Evolutionary conservation across 768 basidiomycete genomes (phyloP), one percentile per base, ranked within the genome.

Genomic region (Cyclocybe cylindracea): DNA sequence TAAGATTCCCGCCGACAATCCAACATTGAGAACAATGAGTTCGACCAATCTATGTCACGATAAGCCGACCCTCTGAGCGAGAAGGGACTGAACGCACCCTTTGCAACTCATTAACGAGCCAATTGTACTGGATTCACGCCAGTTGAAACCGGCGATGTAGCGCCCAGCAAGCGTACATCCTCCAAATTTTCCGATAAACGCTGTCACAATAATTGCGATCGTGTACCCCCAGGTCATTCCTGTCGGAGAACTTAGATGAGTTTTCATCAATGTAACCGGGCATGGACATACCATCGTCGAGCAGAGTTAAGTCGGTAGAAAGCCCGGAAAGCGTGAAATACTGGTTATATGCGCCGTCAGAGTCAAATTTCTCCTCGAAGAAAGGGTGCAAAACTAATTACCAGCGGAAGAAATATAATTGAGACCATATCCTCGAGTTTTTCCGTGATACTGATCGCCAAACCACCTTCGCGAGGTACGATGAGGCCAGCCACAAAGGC

Each of bases 391-490:
- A 14, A 36, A n/a, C 46, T 8, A 67, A 77, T 54, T 62, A 91
- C 90, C 45, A 96, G 73, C 3, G 94, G 94, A 10, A 97, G 71
- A 70, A 97, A 95, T 39, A 95, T 85, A 53, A 95, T 87, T 0
- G 90, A 72, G 2, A 95, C 90, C 80, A 96, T 85, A 70, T 98
- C 96, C 70, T 99, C 97, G n/a, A 98, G 73, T 63, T 96, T 98
- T 61, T 96, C 92, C 0, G 91, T 94, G n/a, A 98, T 72, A 0
- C 86, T 77, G 46, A 94, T 91, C 0, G 89, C 84, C 34, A 99
- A 84, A 2, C 89, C 89, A 2, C 91, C 91, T 61, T 94, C 88
- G 29, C 93, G 84, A 2, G 97, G 96, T 7, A 98, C 86, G 49
- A 88, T 80, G 40, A 90, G 65, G 1, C 89, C 94, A 2, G 84